Conservation (phyloP, 345 rosid genomes). For the Populus pruinosa region DNA sequence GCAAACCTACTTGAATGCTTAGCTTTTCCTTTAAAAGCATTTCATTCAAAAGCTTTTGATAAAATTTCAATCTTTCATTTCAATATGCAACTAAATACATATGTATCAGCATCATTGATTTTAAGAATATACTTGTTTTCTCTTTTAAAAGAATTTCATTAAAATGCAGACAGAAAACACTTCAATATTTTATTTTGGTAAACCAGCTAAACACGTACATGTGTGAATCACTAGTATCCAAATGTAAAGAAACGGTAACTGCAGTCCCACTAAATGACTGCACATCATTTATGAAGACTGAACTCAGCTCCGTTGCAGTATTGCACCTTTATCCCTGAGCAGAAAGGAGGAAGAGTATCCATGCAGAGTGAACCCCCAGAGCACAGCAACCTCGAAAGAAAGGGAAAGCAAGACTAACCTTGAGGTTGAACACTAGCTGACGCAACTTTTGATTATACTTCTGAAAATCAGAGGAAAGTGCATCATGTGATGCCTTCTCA, state of each 20-base stretch:
- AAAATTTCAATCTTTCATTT: not conserved
- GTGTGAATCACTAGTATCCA: not conserved
- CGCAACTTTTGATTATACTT: conserved; percentile 92
- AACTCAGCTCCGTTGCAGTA: not conserved
- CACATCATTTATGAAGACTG: not conserved
- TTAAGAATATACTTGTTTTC: not conserved
- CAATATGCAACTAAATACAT: not conserved
- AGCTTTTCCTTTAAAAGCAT: not conserved
- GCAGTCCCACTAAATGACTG: not conserved
- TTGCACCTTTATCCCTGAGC: not conserved
- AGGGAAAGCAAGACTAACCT: conserved; percentile 40
- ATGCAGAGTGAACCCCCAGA: not conserved
- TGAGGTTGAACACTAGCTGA: conserved; percentile 76
- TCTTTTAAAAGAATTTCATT: not conserved
- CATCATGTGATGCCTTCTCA: conserved; percentile 75
- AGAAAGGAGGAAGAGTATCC: not conserved
- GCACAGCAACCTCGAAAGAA: not conserved
- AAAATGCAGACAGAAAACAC: not conserved
- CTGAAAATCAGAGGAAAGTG: conserved; percentile 68
- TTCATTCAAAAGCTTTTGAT: not conserved
- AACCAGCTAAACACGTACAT: not conserved
- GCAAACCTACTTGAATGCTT: not conserved
- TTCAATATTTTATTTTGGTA: not conserved
- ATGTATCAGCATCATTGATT: not conserved
- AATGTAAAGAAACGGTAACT: not conserved